Base-by-base conservation (phyloP, 2,329 filamentous ascomycete genomes). In the Chaetomiaceae sp. region DNA sequence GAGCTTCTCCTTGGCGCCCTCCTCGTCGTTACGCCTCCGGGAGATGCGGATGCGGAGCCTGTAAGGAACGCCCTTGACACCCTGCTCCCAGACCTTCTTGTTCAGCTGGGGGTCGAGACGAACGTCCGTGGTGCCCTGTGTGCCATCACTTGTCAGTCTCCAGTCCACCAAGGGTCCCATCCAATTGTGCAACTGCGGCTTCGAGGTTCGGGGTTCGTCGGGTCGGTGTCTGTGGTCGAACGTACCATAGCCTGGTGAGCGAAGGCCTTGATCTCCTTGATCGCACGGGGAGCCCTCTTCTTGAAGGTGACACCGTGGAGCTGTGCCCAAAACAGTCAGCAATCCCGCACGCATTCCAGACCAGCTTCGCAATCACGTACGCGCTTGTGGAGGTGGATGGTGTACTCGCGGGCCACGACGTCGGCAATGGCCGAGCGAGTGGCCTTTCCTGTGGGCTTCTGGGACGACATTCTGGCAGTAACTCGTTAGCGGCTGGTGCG, bases 11-110 rank as follows among this genome's bases (percentile, higher is more conserved):
- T 96, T 96, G 73, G 95, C 93, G 69, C 89, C 89, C 80, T 99
- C 93, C 83, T 97, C 93, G 76, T 99, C 93, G 80, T 99, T 99
- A 85, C 93, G 89, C 86, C 95, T 95, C 78, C 93, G 89, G 72
- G 90, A 96, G 79, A 99, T 96, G 78, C 95, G 90, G 71, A 99
- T 85, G 70, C 93, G 92, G 67, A 99, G 82, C 76, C 95, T 87
- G 87, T 86, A 97, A 65, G 92, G 89, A 64, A 96, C 91, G 70
- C 93, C 95, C 88, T 97, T 99, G 82, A 99, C 85, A 75, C 93
- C 93, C 71, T 86, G 81, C 79, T 99, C 93, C 93, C 93, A 99
- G 74, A 99, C 92, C 85, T 99, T 97, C 89, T 99, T 99, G 87
- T 99, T 99, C 70, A 99, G 80, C 79, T 93, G 87, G 70, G 93